A percentile compares a stretch with the other conserved stretches of the same genome.
These are phyloP conservation scores for Dothideomycetidae sp. DNA, from an alignment of 2,329 filamentous ascomycete genomes.

Conservation along the genomic window DNA sequence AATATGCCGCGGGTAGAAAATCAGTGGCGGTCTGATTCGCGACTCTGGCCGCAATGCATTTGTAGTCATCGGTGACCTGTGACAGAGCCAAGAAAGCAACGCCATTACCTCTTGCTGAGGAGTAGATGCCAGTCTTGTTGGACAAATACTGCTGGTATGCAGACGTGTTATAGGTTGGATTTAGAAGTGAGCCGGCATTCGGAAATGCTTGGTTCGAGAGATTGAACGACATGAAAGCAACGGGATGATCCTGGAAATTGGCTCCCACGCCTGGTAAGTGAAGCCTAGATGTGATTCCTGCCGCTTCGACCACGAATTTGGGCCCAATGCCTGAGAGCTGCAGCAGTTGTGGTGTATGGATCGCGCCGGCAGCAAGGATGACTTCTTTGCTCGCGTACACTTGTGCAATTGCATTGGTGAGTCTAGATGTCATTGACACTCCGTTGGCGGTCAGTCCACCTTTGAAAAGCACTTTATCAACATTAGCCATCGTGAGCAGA, in stretches of 20 bases:
- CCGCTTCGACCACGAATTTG: constrained; percentile 27
- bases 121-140: constrained; percentile 16
- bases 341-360: constrained; percentile 44
- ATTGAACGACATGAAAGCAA: constrained; percentile 10
- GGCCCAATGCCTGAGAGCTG: constrained; percentile 48
- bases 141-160: constrained; percentile 15
- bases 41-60: constrained; percentile 9
- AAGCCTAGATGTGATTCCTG: constrained; percentile 32
- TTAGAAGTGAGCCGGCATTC: constrained; percentile 2
- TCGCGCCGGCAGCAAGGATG: constrained; percentile 44
- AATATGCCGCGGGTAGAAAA: constrained; percentile 14
- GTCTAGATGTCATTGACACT: constrained; percentile 29
- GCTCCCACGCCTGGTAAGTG: constrained; percentile 33
- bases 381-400: constrained; percentile 32
- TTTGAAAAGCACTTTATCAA: constrained; percentile 30
- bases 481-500: constrained; percentile 13
- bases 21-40: constrained; percentile 11
- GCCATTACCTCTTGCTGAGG: constrained; percentile 12
- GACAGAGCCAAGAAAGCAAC: constrained; percentile 15
- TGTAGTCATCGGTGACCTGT: constrained; percentile 10
- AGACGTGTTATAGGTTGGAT: constrained; percentile 7
- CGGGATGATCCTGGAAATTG: constrained; percentile 36
- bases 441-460: constrained; percentile 27
- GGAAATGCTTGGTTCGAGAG: constrained; percentile 7
- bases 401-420: constrained; percentile 18